Evolutionary conservation across 805 yeast species (phyloP), one percentile per base, ranked within the genome.

Genomic region (Tetrapisispora taiwanensis): DNA sequence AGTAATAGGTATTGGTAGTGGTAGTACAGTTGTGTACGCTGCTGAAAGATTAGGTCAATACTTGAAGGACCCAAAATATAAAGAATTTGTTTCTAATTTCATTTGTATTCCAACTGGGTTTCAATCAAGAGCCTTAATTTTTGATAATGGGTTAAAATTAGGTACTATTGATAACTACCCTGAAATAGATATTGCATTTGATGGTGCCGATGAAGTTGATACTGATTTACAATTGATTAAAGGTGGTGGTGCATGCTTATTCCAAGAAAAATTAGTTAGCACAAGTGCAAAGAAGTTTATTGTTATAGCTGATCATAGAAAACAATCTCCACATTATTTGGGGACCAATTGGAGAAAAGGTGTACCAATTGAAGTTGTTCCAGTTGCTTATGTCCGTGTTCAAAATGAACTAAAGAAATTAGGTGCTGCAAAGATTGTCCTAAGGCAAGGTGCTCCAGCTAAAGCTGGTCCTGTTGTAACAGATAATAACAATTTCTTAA

Each of bases 161-260:
- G 95, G 95, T 1, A 72, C 84, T 9, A 76, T 90, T 48, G 97
- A 90, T 57, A 89, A 87, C 68, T 80, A 69, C 40, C 85, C 95
- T 2, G 73, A 73, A 22, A 69, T 92, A 37, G 98, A 92, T 61
- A 78, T 92, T 54, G 95, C 96, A 1, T 92, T 92, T 62, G 99
- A 92, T 64, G 99, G 99, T 37, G 97, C 98, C 2, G 99, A 92
- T 65, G 98, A 92, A 66, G 89, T 89, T 46, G 98, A 90, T 64
- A 60, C 76, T 4, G 60, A 72, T 18, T 72, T 92, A 54, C 85
- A 88, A 60, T 79, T 89, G 56, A 92, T 92, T 62, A 92, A 92
- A 67, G 99, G 99, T 52, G 99, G 99, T 40, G 99, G 99, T 35
- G 99, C 97, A 1, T 92, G 99, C 65, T 71, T 88, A 50, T 82